These are phyloP conservation scores for Neurospora sp. DNA, from an alignment of 495 filamentous ascomycete genomes.

Conservation along the genomic window DNA sequence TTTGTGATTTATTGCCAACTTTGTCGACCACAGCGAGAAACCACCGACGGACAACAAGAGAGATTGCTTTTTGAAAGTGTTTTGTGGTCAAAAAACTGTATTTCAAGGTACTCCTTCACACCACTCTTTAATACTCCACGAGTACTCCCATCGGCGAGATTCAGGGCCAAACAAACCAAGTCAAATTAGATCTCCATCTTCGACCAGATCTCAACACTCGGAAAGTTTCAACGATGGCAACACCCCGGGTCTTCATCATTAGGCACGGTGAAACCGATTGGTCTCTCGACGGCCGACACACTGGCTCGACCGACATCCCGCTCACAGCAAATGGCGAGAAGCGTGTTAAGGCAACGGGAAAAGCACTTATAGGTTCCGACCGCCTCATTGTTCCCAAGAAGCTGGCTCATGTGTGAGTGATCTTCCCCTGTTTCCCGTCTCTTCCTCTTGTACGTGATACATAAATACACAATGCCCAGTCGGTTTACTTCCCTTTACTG, in stretches of 20 bases:
- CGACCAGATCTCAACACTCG: not conserved
- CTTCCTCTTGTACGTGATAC: not conserved
- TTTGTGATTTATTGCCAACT: not conserved
- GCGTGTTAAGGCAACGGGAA: slow-evolving; percentile 69
- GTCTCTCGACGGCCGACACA: slow-evolving; percentile 90
- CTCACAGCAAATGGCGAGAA: slow-evolving; percentile 82
- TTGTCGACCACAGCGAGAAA: not conserved
- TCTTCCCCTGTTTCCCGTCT: not conserved
- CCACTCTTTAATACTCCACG: not conserved
- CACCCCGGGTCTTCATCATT: slow-evolving; percentile 83
- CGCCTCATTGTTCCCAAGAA: slow-evolving; percentile 77
- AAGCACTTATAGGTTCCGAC: slow-evolving; percentile 73
- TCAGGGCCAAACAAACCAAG: not conserved
- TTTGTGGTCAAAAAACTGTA: not conserved
- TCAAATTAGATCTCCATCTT: not conserved
- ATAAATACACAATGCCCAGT: not conserved
- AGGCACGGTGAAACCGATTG: slow-evolving; percentile 95
- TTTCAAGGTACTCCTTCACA: not conserved
- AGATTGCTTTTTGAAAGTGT: not conserved
- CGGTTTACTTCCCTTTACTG: not conserved
- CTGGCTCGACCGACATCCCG: slow-evolving; percentile 74
- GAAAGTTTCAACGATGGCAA: slow-evolving; percentile 26
- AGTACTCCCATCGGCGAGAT: not conserved
- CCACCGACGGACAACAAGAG: not conserved
- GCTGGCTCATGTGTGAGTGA: slow-evolving; percentile 58